These are phyloP conservation scores for Fusarium verticillioides DNA, from an alignment of 2,329 filamentous ascomycete species.

Conservation along the genomic window DNA sequence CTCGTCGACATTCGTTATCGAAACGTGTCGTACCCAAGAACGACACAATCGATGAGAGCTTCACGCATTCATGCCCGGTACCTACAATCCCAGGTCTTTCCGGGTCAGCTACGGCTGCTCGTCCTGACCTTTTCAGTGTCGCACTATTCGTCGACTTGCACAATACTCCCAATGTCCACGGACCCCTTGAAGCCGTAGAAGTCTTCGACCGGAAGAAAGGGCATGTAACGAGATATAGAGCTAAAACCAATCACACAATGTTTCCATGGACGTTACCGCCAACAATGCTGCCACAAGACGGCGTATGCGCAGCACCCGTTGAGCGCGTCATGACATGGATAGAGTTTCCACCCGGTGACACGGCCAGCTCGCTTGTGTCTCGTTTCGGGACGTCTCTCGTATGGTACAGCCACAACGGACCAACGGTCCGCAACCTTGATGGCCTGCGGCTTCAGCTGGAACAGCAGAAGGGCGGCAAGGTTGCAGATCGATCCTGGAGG, in stretches of 20 bases:
- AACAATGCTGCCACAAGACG: conserved; percentile 78
- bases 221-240: conserved; percentile 55
- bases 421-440: conserved; percentile 63
- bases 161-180: conserved; percentile 74
- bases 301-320: conserved; percentile 78
- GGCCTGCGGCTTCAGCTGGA: conserved; percentile 74
- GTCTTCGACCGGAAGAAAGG: conserved; percentile 59
- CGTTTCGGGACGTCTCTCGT: conserved; percentile 49
- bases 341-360: conserved; percentile 66
- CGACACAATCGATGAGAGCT: conserved; percentile 56
- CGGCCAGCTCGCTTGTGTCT: conserved; percentile 47
- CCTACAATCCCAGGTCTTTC: conserved; percentile 71
- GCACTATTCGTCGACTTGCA: conserved; percentile 86
- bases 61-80: conserved; percentile 73
- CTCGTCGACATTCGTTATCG: conserved; percentile 5
- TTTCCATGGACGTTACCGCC: conserved; percentile 94
- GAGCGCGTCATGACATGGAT: conserved; percentile 76
- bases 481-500: conserved; percentile 65
- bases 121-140: conserved; percentile 87
- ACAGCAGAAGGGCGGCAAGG: conserved; percentile 63
- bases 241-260: conserved; percentile 81
- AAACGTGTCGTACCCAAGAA: conserved; percentile 41
- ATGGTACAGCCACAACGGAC: conserved; percentile 52
- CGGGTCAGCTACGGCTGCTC: conserved; percentile 81
- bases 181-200: conserved; percentile 52